phyloP scores from a whole-genome alignment of 352 stramenopile genomes.

The Globisporangium lucens region DNA sequence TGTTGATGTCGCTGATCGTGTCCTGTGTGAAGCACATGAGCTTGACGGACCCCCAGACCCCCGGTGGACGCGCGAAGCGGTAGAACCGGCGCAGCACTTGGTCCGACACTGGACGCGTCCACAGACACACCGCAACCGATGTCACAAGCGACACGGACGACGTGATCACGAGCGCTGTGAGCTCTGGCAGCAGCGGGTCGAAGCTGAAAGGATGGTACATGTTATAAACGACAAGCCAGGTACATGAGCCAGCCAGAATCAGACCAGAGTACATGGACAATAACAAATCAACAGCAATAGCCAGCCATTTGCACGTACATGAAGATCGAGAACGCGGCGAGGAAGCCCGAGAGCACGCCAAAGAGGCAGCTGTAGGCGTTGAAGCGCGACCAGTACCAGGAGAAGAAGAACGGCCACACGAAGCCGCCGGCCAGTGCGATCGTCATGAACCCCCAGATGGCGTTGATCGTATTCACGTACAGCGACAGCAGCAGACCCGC shows the following conservation, averaged over 20 bases:
- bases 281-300: background rate
- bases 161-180: conserved; percentile 55
- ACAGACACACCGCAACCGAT: conserved; percentile 39
- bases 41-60: conserved; percentile 52
- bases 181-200: conserved; percentile 45
- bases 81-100: conserved; percentile 66
- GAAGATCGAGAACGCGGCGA: conserved; percentile 56
- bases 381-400: conserved; percentile 80
- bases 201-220: conserved; percentile 26
- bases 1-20: conserved; percentile 48
- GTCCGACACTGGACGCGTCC: conserved; percentile 38
- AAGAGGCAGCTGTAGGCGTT: conserved; percentile 61
- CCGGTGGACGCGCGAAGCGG: conserved; percentile 59
- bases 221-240: background rate
- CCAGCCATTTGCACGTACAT: conserved; percentile 36
- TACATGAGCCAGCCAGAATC: background rate
- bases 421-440: conserved; percentile 66
- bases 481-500: conserved; percentile 58
- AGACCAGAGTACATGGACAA: background rate
- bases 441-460: conserved; percentile 80
- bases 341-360: conserved; percentile 51
- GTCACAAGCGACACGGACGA: conserved; percentile 49
- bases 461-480: conserved; percentile 73
- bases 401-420: conserved; percentile 76
- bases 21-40: conserved; percentile 57